Percentiles rank a stretch among this genome's conserved stretches.
These are phyloP conservation scores for Botrytis paeoniae DNA, from an alignment of 2,329 filamentous ascomycete genomes.

Conservation along the genomic window DNA sequence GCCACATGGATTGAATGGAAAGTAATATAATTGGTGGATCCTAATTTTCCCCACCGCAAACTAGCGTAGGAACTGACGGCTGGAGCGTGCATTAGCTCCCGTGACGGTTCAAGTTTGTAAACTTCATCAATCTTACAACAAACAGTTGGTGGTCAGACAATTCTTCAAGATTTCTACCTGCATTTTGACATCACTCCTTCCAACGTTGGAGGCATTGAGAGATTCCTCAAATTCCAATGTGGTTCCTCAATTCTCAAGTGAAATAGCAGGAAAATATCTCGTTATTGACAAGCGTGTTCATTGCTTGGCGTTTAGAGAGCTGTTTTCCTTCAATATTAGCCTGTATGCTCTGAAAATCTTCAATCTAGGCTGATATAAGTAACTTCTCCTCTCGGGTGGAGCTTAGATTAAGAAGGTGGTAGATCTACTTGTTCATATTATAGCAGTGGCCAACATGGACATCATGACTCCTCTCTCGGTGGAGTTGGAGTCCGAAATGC, in stretches of 20 bases:
- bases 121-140: neutral
- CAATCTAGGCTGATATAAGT: neutral
- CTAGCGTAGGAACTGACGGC: neutral
- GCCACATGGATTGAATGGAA: neutral
- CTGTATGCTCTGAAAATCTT: neutral
- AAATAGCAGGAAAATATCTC: neutral
- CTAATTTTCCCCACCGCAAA: neutral
- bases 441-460: neutral
- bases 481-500: constrained; percentile 1
- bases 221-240: neutral
- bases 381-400: neutral
- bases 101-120: neutral
- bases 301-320: neutral
- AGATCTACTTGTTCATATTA: neutral
- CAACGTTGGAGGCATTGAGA: neutral
- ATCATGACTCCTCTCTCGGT: constrained; percentile 8
- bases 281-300: neutral
- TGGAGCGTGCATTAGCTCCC: neutral
- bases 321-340: neutral
- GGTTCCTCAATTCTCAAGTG: neutral
- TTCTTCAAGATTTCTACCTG: neutral
- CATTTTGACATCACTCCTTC: neutral
- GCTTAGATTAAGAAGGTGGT: neutral
- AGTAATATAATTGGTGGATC: constrained; percentile 3
- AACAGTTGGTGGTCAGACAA: neutral